Percentiles rank a stretch among this genome's conserved stretches.
Evolutionary conservation across 768 basidiomycete genomes (phyloP).

Genomic region (Mycena galopus): DNA sequence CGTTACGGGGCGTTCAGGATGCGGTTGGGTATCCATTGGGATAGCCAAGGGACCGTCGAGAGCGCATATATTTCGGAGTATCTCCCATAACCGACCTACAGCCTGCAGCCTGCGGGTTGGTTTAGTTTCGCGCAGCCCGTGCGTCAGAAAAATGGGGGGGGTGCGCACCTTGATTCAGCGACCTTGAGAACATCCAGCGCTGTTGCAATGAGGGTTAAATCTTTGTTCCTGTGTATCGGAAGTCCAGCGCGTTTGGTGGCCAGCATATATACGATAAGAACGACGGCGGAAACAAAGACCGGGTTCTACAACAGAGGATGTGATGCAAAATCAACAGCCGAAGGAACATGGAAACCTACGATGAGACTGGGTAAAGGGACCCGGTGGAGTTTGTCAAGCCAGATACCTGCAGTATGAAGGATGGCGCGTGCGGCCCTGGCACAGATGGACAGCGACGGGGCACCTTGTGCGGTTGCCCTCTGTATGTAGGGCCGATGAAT

Average conservation of each 20-base stretch:
- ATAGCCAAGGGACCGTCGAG: background rate
- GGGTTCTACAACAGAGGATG: background rate
- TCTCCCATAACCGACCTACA: slow-evolving; percentile 15
- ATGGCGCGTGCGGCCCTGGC: slow-evolving; percentile 63
- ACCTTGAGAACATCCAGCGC: slow-evolving; percentile 6
- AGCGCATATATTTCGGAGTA: slow-evolving; percentile 19
- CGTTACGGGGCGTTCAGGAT: too few species aligned
- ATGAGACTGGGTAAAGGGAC: background rate
- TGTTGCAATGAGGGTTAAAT: background rate
- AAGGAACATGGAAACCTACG: slow-evolving; percentile 8
- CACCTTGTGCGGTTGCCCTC: slow-evolving; percentile 42
- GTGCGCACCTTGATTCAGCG: slow-evolving; percentile 12
- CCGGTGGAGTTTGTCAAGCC: slow-evolving; percentile 14
- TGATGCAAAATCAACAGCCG: background rate
- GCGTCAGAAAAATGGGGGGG: slow-evolving; percentile 45
- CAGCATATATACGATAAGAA: slow-evolving; percentile 10
- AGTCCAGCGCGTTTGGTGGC: slow-evolving; percentile 10
- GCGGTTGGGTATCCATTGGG: too few species aligned
- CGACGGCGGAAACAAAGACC: slow-evolving; percentile 12
- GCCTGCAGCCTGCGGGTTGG: background rate
- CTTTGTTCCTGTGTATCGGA: background rate
- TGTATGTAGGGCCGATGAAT: slow-evolving; percentile 64
- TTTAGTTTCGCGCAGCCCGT: background rate
- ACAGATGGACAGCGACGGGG: slow-evolving; percentile 65
- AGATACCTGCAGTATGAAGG: slow-evolving; percentile 54